Evolutionary conservation across 2,329 filamentous ascomycete species (phyloP).

Genomic region (Fusarium udum): DNA sequence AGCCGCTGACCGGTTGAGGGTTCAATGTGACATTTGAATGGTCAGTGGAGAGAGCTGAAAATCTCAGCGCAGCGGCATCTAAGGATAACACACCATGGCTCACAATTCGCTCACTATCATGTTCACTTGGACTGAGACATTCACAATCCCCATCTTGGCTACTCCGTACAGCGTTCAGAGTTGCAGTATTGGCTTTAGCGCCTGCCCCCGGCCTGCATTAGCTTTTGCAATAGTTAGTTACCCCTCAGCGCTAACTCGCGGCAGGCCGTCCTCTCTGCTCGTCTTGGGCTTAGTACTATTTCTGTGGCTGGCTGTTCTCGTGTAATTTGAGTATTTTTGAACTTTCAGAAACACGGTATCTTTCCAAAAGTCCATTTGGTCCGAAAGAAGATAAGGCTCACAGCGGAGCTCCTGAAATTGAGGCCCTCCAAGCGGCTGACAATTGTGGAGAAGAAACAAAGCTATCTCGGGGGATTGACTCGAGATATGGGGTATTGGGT

Average conservation of each 20-base stretch:
- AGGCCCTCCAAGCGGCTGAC: neutral
- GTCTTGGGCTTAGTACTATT: neutral
- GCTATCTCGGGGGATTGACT: neutral
- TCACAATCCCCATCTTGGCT: neutral
- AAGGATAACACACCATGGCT: too few relatives aligned
- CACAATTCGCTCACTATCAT: neutral
- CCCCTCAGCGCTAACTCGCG: neutral
- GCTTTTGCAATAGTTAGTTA: neutral
- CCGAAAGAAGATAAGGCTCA: neutral
- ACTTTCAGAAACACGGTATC: neutral
- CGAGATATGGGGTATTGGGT: too few relatives aligned
- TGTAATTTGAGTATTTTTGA: neutral
- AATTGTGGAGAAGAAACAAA: neutral
- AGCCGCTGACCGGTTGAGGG: neutral
- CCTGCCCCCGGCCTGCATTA: neutral
- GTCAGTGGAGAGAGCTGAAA: neutral
- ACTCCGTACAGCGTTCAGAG: neutral
- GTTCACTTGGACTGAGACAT: neutral
- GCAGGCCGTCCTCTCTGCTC: neutral
- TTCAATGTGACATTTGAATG: neutral
- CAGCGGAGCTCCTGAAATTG: neutral
- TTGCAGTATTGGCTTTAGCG: neutral
- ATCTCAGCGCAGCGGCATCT: neutral
- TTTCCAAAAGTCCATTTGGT: neutral
- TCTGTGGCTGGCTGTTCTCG: neutral